Conservation (phyloP, 129 eudicot species). For the sunflower (Helianthus annuus) region DNA sequence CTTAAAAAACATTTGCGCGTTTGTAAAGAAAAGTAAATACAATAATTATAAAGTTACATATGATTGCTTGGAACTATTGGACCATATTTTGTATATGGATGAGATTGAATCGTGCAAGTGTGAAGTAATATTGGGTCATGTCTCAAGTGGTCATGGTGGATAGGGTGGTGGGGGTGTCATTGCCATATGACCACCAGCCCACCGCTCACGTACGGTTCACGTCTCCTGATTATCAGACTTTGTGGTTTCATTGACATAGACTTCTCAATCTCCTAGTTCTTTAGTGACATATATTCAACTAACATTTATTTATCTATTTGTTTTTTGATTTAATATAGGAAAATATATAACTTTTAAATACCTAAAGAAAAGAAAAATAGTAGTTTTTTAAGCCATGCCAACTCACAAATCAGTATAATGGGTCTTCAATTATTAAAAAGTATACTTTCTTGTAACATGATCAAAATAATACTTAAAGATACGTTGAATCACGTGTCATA, state of each 20-base stretch:
- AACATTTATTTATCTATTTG: neutral
- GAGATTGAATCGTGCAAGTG: constrained; percentile 23
- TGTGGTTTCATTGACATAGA: constrained; percentile 25
- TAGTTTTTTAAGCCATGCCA: neutral
- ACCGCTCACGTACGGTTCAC: constrained; percentile 31
- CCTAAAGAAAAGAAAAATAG: neutral
- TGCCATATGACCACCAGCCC: constrained; percentile 35
- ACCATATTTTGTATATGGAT: constrained; percentile 13
- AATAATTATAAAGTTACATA: constrained; percentile 1
- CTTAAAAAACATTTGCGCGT: too few species aligned
- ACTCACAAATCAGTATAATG: neutral
- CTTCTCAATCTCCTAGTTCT: constrained; percentile 24
- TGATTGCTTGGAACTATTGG: constrained; percentile 19
- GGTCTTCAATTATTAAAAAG: neutral
- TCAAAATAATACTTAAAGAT: neutral
- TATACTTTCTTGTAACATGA: neutral
- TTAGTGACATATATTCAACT: constrained; percentile 4
- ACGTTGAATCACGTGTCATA: neutral
- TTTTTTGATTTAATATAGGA: neutral
- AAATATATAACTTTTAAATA: neutral
- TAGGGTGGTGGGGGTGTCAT: constrained; percentile 21
- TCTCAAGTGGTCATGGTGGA: constrained; percentile 29
- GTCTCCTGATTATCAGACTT: constrained; percentile 23
- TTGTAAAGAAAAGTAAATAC: neutral
- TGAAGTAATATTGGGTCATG: constrained; percentile 21